phyloP scores from a whole-genome alignment of 495 filamentous ascomycete species.

The Cenococcum geophilum region DNA sequence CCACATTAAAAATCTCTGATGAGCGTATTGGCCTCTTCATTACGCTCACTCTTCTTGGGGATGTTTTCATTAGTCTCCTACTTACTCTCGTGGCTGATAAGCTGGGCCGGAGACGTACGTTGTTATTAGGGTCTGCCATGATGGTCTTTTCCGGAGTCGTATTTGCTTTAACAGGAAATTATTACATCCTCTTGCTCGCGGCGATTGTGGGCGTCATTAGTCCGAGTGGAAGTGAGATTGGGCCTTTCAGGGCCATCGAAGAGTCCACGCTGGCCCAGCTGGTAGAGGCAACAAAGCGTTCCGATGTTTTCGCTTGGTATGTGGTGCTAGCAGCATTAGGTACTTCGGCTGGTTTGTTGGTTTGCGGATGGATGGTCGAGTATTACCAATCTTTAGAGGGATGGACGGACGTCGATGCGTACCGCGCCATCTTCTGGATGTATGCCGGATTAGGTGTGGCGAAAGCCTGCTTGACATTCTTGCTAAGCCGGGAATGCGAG shows the following conservation, averaged over 20 bases:
- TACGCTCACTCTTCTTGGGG: constrained; percentile 76
- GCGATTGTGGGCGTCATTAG: constrained; percentile 79
- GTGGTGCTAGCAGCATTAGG: constrained; percentile 59
- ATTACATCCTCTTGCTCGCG: constrained; percentile 65
- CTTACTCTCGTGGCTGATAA: constrained; percentile 71
- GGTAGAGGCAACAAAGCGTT: constrained; percentile 51
- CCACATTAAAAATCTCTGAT: constrained; percentile 58
- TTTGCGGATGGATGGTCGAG: constrained; percentile 60
- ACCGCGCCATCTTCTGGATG: constrained; percentile 61
- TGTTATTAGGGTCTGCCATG: constrained; percentile 60
- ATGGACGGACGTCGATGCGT: constrained; percentile 55
- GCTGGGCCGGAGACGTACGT: constrained; percentile 61
- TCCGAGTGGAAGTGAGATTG: constrained; percentile 49
- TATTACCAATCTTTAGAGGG: constrained; percentile 43
- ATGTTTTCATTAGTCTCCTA: constrained; percentile 68
- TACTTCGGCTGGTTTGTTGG: constrained; percentile 57
- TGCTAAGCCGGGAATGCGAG: constrained; percentile 58
- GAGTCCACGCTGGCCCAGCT: constrained; percentile 75
- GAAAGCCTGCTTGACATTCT: constrained; percentile 57
- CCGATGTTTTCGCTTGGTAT: constrained; percentile 82
- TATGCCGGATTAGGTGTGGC: constrained; percentile 63
- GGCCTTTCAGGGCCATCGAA: constrained; percentile 76
- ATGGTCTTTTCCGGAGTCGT: constrained; percentile 63
- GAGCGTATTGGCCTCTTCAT: constrained; percentile 81
- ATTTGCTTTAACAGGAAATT: constrained; percentile 64